A percentile compares a stretch with the other conserved stretches of the same genome.
phyloP scores from a whole-genome alignment of 148 eudicot genomes.

The Gaultheria prostrata region DNA sequence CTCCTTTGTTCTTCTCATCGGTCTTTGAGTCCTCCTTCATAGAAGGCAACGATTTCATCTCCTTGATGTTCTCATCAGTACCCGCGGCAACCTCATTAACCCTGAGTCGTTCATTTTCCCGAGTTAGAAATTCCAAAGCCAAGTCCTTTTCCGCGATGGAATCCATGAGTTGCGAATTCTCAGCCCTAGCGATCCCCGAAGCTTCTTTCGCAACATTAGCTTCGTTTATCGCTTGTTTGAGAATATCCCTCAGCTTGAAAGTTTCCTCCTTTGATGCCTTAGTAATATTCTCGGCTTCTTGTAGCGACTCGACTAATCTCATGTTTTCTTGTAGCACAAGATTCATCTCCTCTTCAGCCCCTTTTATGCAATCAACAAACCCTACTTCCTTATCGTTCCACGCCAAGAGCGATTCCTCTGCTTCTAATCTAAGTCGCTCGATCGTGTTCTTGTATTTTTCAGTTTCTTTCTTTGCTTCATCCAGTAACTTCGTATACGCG shows the following conservation, averaged over 20 bases:
- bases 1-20: constrained; percentile 24
- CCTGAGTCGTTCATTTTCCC: constrained; percentile 65
- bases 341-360: constrained; percentile 63
- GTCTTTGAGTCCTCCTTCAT: constrained; percentile 25
- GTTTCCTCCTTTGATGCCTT: constrained; percentile 55
- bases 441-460: constrained; percentile 51
- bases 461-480: constrained; percentile 43
- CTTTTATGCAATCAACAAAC: constrained; percentile 68
- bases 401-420: constrained; percentile 70
- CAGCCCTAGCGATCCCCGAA: constrained; percentile 56
- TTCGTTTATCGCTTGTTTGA: constrained; percentile 77
- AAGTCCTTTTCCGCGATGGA: constrained; percentile 56
- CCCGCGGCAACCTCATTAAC: constrained; percentile 40
- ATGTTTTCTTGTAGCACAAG: constrained; percentile 32
- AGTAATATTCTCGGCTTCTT: constrained; percentile 32
- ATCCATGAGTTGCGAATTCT: constrained; percentile 63
- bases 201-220: constrained; percentile 85
- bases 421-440: constrained; percentile 60
- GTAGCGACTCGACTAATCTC: constrained; percentile 30
- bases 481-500: constrained; percentile 34
- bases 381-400: constrained; percentile 76
- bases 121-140: constrained; percentile 45
- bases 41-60: constrained; percentile 41
- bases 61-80: constrained; percentile 55
- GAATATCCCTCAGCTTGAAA: constrained; percentile 64